These are phyloP conservation scores for Fusarium pseudoanthophilum DNA, from an alignment of 2,329 filamentous ascomycete genomes.

Conservation along the genomic window DNA sequence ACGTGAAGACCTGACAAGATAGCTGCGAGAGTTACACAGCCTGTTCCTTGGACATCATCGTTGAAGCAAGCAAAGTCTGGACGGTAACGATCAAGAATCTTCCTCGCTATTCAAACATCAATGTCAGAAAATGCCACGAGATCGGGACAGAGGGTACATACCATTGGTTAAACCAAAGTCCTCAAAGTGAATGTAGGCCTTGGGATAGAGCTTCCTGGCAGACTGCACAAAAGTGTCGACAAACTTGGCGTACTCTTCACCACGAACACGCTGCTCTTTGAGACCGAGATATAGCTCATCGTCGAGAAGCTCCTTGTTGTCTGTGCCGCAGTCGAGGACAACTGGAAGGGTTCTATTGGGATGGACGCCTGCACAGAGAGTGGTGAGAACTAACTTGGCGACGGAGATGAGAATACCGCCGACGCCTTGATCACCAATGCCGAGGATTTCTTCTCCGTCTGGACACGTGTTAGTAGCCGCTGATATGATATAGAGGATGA, in stretches of 20 bases:
- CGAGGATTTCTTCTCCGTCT: slow-evolving; percentile 78
- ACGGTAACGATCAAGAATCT: slow-evolving; percentile 80
- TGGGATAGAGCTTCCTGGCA: slow-evolving; percentile 76
- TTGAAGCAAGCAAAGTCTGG: slow-evolving; percentile 85
- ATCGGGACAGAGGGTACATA: slow-evolving; percentile 39
- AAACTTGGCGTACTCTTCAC: slow-evolving; percentile 79
- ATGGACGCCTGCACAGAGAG: slow-evolving; percentile 87
- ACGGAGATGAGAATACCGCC: slow-evolving; percentile 86
- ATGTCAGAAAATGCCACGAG: neutral
- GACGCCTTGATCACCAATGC: slow-evolving; percentile 89
- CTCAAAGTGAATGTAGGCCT: slow-evolving; percentile 88
- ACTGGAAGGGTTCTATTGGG: slow-evolving; percentile 82
- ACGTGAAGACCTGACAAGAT: slow-evolving; percentile 81
- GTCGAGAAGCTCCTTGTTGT: slow-evolving; percentile 78
- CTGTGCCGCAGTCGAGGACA: slow-evolving; percentile 85
- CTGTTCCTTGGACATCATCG: slow-evolving; percentile 90
- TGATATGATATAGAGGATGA: too few species aligned
- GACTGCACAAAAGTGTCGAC: slow-evolving; percentile 78
- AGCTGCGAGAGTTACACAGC: slow-evolving; percentile 85
- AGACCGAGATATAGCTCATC: slow-evolving; percentile 86
- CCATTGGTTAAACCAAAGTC: slow-evolving; percentile 84
- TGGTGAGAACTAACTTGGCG: slow-evolving; percentile 85
- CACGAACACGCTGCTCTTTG: slow-evolving; percentile 71
- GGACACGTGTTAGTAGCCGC: neutral
- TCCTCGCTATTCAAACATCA: slow-evolving; percentile 61